phyloP scores from a whole-genome alignment of 169 alveolate species.

The Miamiensis avidus region DNA sequence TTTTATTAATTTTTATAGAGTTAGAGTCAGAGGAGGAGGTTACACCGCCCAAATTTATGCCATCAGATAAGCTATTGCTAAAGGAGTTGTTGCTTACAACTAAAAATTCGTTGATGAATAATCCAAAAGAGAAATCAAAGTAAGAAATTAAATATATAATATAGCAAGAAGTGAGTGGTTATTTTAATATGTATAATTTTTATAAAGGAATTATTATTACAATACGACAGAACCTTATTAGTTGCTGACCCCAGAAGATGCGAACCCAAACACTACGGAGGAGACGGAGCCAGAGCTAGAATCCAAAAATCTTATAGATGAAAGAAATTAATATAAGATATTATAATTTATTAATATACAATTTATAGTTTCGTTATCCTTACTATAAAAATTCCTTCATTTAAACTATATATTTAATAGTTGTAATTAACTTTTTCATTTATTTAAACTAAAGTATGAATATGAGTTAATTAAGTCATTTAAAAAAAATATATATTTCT shows the following conservation, averaged over 20 bases:
- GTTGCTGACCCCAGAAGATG: constrained; percentile 99
- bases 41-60: constrained; percentile 96
- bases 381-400: no score
- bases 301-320: constrained; percentile 99
- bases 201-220: constrained; percentile 92
- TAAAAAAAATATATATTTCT: no score
- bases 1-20: constrained; percentile 62
- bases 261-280: constrained; percentile 99
- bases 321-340: constrained; percentile 33
- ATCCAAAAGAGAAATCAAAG: constrained; percentile 90
- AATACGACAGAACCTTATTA: constrained; percentile 98
- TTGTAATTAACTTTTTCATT: no score
- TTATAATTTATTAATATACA: no score
- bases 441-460: no score
- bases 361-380: no score
- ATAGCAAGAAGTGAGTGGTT: no score
- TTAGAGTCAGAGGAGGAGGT: constrained; percentile 99
- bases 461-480: no score
- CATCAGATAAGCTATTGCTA: constrained; percentile 95
- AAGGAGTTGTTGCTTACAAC: constrained; percentile 97
- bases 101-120: constrained; percentile 96
- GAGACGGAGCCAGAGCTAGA: constrained; percentile 98
- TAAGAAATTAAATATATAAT: no score
- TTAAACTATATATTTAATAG: no score
- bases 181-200: no score